phyloP scores from a whole-genome alignment of 2,329 filamentous ascomycete species.

The Orbilia quercus region DNA sequence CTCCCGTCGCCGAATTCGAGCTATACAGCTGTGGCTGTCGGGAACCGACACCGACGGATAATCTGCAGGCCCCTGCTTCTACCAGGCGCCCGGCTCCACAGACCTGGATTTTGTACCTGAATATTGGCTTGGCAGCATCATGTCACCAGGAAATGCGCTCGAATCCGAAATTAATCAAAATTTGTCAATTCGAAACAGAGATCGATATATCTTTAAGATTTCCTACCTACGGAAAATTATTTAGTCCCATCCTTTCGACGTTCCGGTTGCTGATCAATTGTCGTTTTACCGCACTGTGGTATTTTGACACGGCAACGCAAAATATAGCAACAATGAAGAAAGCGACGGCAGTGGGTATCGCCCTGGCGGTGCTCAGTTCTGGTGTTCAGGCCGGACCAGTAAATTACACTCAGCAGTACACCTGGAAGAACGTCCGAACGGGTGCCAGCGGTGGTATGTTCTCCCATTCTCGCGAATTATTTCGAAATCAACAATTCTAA shows the following conservation, averaged over 20 bases:
- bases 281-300: slow-evolving; percentile 26
- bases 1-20: slow-evolving; percentile 12
- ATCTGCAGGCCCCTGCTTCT: slow-evolving; percentile 34
- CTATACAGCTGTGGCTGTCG: slow-evolving; percentile 40
- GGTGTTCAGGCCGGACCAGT: slow-evolving; percentile 36
- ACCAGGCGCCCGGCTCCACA: slow-evolving; percentile 12
- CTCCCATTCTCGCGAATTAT: neutral
- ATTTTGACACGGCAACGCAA: slow-evolving; percentile 40
- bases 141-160: neutral
- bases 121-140: slow-evolving; percentile 40
- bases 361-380: slow-evolving; percentile 35
- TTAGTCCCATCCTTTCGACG: neutral
- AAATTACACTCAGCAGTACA: slow-evolving; percentile 59
- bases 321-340: slow-evolving; percentile 26
- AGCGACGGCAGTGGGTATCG: slow-evolving; percentile 17
- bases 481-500: neutral
- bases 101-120: slow-evolving; percentile 48
- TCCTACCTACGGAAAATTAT: neutral
- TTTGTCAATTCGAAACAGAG: too few relatives aligned
- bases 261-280: neutral
- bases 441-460: slow-evolving; percentile 67
- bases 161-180: neutral
- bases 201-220: neutral
- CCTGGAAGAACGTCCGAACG: slow-evolving; percentile 68
- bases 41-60: slow-evolving; percentile 53